phyloP scores from a whole-genome alignment of 495 filamentous ascomycete species.

The Lasiosphaeris hirsuta region DNA sequence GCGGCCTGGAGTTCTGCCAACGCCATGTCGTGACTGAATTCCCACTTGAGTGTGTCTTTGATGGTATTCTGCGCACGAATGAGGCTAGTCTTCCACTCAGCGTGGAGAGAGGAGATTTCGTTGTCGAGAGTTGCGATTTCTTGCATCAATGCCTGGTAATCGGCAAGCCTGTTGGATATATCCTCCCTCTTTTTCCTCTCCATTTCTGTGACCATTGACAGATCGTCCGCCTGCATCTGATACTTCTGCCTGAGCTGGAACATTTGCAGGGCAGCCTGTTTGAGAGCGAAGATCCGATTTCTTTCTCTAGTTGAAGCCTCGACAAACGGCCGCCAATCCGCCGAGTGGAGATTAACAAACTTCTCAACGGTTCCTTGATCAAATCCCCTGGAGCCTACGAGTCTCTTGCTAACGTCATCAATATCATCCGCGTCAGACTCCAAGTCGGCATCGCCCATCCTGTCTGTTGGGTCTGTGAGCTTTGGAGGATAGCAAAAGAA shows the following conservation, averaged over 20 bases:
- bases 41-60: neutral
- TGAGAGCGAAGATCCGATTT: too few relatives aligned
- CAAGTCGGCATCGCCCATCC: too few relatives aligned
- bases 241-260: too few relatives aligned
- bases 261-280: too few relatives aligned
- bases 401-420: neutral
- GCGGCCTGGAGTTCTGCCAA: neutral
- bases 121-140: neutral
- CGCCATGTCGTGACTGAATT: neutral
- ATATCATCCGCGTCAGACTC: neutral
- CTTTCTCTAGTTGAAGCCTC: too few relatives aligned
- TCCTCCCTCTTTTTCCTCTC: neutral
- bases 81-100: neutral
- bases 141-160: neutral
- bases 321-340: neutral
- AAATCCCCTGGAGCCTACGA: neutral
- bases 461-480: too few relatives aligned
- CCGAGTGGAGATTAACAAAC: neutral
- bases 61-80: neutral
- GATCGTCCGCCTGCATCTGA: too few relatives aligned
- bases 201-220: too few relatives aligned
- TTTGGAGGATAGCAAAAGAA: too few relatives aligned
- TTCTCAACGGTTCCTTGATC: neutral
- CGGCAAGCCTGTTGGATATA: too few relatives aligned
- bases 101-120: neutral